phyloP scores from a whole-genome alignment of 495 filamentous ascomycete genomes.

The Hyaloscypha variabilis region DNA sequence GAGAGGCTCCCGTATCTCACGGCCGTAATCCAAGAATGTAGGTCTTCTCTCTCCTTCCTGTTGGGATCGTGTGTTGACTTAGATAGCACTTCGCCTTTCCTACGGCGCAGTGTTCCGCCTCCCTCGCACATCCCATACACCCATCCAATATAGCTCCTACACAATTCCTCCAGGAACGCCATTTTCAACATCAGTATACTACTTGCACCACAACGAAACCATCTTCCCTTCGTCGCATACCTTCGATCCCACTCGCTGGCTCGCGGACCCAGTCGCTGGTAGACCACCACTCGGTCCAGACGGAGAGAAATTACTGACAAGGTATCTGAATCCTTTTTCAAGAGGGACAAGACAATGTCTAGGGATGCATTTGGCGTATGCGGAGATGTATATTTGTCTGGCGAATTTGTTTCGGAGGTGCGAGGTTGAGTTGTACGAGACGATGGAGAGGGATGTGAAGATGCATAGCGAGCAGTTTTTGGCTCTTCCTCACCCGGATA shows the following conservation, averaged over 20 bases:
- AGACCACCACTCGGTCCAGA: conserved; percentile 2
- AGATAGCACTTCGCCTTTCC: conserved; percentile 39
- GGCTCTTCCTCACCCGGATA: conserved; percentile 3
- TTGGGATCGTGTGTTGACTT: no score
- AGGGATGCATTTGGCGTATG: conserved; percentile 50
- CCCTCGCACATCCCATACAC: conserved; percentile 31
- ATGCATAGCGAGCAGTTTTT: conserved; percentile 12
- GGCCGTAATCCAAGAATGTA: conserved; percentile 20
- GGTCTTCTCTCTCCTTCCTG: background rate
- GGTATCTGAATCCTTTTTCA: conserved; percentile 50
- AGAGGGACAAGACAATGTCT: conserved; percentile 52
- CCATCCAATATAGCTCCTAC: conserved; percentile 31
- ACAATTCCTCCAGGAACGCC: conserved; percentile 38
- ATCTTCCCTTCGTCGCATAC: conserved; percentile 50
- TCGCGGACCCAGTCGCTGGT: conserved; percentile 22
- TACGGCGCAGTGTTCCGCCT: conserved; percentile 34
- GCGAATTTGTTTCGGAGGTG: conserved; percentile 40
- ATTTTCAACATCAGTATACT: conserved; percentile 48
- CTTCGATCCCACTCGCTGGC: conserved; percentile 56
- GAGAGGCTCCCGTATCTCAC: conserved; percentile 30
- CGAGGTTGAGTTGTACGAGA: conserved; percentile 23
- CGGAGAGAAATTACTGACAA: conserved; percentile 29
- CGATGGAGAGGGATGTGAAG: conserved; percentile 14
- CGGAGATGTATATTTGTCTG: conserved; percentile 44
- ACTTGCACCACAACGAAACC: conserved; percentile 47